These are phyloP conservation scores for Ganoderma multipileum DNA, from an alignment of 1,284 basidiomycete genomes.

Conservation along the genomic window DNA sequence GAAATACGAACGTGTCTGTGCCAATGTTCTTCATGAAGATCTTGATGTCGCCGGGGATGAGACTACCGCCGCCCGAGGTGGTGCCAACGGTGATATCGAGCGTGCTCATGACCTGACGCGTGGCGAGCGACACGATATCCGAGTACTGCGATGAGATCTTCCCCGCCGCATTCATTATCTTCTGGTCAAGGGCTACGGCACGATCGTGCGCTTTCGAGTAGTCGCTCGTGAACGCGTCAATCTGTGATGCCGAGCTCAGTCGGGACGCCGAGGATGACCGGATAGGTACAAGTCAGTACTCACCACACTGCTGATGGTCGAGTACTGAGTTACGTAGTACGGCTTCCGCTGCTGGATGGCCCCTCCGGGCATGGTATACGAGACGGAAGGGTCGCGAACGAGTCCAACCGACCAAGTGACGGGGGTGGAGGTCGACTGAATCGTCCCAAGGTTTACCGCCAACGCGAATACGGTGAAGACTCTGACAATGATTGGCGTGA, in stretches of 20 bases:
- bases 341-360: conserved; percentile 35
- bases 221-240: conserved; percentile 37
- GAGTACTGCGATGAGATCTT: conserved; percentile 42
- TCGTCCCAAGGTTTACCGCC: conserved; percentile 33
- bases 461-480: conserved; percentile 31
- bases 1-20: not conserved
- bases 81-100: conserved; percentile 46
- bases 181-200: conserved; percentile 35
- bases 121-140: conserved; percentile 47
- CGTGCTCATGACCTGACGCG: conserved; percentile 49
- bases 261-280: not conserved
- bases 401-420: conserved; percentile 36
- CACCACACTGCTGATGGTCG: conserved; percentile 27
- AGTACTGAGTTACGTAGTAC: conserved; percentile 35
- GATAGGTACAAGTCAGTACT: conserved; percentile 9
- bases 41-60: conserved; percentile 48
- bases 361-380: conserved; percentile 28
- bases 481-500: conserved; percentile 10
- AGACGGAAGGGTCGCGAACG: conserved; percentile 33
- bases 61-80: conserved; percentile 43
- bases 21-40: conserved; percentile 52
- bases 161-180: conserved; percentile 32
- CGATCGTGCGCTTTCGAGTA: conserved; percentile 31
- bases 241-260: conserved; percentile 22
- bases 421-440: conserved; percentile 26